Evolutionary conservation across 495 filamentous ascomycete species (phyloP), one percentile per base, ranked within the genome.

Genomic region (Aspergillus homomorphus): DNA sequence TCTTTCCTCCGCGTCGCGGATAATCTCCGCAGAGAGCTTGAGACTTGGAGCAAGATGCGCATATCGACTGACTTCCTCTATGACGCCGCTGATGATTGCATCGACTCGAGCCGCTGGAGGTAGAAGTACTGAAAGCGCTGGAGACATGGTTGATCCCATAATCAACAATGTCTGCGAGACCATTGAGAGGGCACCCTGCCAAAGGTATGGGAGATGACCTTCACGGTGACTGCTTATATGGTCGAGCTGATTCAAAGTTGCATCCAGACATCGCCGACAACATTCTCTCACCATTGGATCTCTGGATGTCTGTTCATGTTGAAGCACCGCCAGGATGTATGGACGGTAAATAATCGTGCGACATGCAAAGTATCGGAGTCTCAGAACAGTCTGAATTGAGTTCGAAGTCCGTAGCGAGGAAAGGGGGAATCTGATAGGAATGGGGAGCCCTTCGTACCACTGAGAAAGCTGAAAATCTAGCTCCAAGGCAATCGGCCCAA

Each of bases 121-220:
- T 18, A 92, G 81, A 21, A 91, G 80, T 43, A 74, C 78, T 14
- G 83, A 84, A 10, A 92, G 80, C 8, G 84, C 84, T 12, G 84
- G 85, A n/a, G 85, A 89, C 86, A 92, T 89, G 18, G 85, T 91
- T 51, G 88, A 89, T 7, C 88, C 89, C 89, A 92, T 92, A 38
- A 92, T 83, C 42, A 93, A 71, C 28, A 92, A 76, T 2, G 87
- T 87, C 72, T 92, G 89, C 8, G 87, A 90, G 22, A 92, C 87
- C 65, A 93, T 88, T 51, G 86, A 90, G 45, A 92, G 78, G 2
- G 89, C 89, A 33, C 89, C 89, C 74, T 91, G 89, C 88, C 88
- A 91, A 16, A 92, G 80, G 72, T 92, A 92, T n/a, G 89, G 89
- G 70, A 93, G 86, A 63, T 92, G 89, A 56, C 89, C 89, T 63